These are phyloP conservation scores for Talaromyces sp. DNA, from an alignment of 2,329 filamentous ascomycete genomes.

Conservation along the genomic window DNA sequence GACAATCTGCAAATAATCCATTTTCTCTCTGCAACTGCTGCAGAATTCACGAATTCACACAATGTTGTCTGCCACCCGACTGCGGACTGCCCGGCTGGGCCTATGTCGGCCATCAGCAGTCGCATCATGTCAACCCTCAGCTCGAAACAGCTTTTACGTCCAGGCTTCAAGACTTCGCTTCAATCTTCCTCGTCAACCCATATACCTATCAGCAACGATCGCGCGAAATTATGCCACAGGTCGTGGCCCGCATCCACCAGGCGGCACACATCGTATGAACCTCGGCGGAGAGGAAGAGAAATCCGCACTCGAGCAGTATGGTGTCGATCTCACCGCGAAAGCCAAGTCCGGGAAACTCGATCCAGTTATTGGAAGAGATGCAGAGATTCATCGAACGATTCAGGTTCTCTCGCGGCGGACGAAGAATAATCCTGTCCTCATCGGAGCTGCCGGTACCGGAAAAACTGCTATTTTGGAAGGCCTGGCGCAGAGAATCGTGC, in stretches of 20 bases:
- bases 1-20: too few species aligned
- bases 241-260: constrained; percentile 70
- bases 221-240: constrained; percentile 49
- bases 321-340: constrained; percentile 78
- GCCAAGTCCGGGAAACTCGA: constrained; percentile 88
- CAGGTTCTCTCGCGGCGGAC: constrained; percentile 88
- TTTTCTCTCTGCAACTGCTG: neutral
- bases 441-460: constrained; percentile 82
- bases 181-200: constrained; percentile 11
- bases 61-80: constrained; percentile 29
- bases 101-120: constrained; percentile 25
- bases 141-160: constrained; percentile 19
- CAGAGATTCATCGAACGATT: constrained; percentile 88
- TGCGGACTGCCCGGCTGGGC: constrained; percentile 28
- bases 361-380: constrained; percentile 88
- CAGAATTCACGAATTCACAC: neutral
- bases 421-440: constrained; percentile 95
- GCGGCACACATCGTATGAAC: constrained; percentile 92
- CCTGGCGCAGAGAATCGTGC: constrained; percentile 80
- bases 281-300: constrained; percentile 72
- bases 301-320: constrained; percentile 82
- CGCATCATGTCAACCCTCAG: constrained; percentile 19
- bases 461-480: constrained; percentile 94
- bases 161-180: constrained; percentile 16
- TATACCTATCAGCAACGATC: neutral